A percentile compares a stretch with the other conserved stretches of the same genome.
Evolutionary conservation across 495 filamentous ascomycete species (phyloP).

Genomic region (Parathielavia hyrcaniae): DNA sequence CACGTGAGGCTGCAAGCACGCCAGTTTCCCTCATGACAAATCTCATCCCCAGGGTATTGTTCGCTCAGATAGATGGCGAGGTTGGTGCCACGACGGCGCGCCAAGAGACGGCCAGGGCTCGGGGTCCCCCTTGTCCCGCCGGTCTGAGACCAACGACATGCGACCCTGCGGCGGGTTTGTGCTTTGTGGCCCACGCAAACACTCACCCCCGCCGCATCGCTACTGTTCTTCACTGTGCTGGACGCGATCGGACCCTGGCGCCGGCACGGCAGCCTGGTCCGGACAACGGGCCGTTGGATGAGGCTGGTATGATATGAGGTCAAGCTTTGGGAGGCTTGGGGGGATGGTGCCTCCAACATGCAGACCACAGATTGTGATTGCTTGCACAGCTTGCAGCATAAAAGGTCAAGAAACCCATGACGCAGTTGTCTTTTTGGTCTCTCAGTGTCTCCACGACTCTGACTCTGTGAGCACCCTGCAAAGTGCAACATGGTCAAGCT

Average conservation of each 20-base stretch:
- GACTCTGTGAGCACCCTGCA: neutral
- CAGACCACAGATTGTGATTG: no score
- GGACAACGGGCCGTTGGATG: neutral
- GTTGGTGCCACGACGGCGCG: no score
- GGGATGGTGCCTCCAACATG: neutral
- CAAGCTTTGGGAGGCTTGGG: neutral
- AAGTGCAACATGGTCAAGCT: slow-evolving; percentile 11
- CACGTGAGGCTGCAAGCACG: no score
- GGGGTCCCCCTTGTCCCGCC: neutral
- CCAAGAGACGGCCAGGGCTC: no score
- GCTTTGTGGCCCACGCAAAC: neutral
- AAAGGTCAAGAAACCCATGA: neutral
- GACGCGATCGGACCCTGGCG: neutral
- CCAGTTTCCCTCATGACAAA: no score
- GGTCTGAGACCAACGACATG: neutral
- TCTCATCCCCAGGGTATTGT: no score
- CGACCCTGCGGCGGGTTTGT: slow-evolving; percentile 3
- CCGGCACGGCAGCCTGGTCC: neutral
- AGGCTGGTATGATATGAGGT: neutral
- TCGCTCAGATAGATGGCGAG: no score
- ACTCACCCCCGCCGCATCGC: neutral
- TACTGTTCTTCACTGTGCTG: neutral
- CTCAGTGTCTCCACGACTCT: neutral
- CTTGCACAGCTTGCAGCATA: neutral
- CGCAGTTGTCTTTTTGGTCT: neutral